Evolutionary conservation across 768 basidiomycete species (phyloP), one percentile per base, ranked within the genome.

Genomic region (Phaeotremella skinneri): DNA sequence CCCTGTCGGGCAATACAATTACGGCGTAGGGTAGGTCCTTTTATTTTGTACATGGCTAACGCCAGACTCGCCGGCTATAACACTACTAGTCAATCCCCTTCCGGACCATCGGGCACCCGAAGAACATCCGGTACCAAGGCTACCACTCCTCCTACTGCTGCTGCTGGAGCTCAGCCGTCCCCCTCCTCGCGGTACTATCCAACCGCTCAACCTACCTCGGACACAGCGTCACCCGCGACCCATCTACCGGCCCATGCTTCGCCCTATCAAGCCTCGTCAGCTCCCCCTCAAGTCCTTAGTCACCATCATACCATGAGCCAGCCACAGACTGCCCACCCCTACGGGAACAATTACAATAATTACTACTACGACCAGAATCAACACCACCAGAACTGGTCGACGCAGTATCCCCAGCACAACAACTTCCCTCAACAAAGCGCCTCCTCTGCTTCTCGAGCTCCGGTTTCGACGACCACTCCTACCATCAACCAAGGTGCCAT

Each of bases 171-270:
- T 16, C 61, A 50, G 41, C 45, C 48, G 9, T 55, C 62, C 3
- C 47, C 62, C 4, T 56, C 56, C 2, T 58, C 52, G 23, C 29
- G 55, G 37, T 61, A 51, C 54, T 63, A 55, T 49, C 39, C 56
- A 4, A 34, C 30, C 45, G 59, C 52, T 29, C 23, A 31, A 48
- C 47, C 51, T 39, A 9, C 9, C 9, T 9, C 37, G 27, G 54
- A 20, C 29, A 50, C 27, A 17, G 26, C 51, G 11, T 49, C 56
- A 14, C 32, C 54, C 31, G 39, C 32, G 17, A 25, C 55, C 16
- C 20, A 31, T 57, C 43, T 54, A 30, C 64, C 69, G 16, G 20
- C 62, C 21, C 68, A 66, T 4, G 66, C 70, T 9, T 60, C 63
- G 20, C 50, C 56, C 25, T 55, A 61, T 47, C 54, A 55, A 27